Evolutionary conservation across 331 rosid genomes (phyloP), one percentile per base, ranked within the genome.

Genomic region (Ulmus americana): DNA sequence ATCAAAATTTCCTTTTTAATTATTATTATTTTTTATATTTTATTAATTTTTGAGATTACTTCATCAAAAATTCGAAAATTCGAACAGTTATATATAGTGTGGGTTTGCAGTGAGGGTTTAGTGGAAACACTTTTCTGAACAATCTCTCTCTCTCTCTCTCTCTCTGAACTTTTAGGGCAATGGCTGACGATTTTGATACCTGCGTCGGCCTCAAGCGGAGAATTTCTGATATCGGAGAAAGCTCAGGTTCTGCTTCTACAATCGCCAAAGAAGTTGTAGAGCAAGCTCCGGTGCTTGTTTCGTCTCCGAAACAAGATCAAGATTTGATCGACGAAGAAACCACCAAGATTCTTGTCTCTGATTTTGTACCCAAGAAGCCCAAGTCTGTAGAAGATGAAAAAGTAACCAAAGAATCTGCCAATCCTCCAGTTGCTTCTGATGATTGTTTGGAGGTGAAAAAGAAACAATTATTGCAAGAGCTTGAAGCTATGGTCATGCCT

Each of bases 381-480:
- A 68, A 45, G 47, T 3, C 6, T 56, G 12, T 44, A 8, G 52
- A 47, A 67, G 65, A 64, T 8, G 40, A 10, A 20, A 35, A 11
- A 3, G 67, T 66, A 9, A 55, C 52, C 16, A 47, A n/a, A 5
- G 18, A 48, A 11, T 48, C 18, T 43, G 42, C n/a, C 40, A 2
- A 53, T 28, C 35, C 35, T 28, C 35, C 4, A 28, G 35, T 28
- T 28, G 35, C 35, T 28, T 28, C 35, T 28, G 35, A 28, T 28
- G 71, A 20, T 50, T 64, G 60, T 74, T 70, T 46, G 56, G 45
- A 35, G 35, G 47, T 46, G 8, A 83, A 75, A 79, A 90, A 85
- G 87, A 85, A 76, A 59, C 78, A 58, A 13, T 64, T 82, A 39
- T 63, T 87, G 70, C 85, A 76, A 68, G 75, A 90, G 48, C 72